These are phyloP conservation scores for Penicillium sumatraense DNA, from an alignment of 2,329 filamentous ascomycete genomes.

Conservation along the genomic window DNA sequence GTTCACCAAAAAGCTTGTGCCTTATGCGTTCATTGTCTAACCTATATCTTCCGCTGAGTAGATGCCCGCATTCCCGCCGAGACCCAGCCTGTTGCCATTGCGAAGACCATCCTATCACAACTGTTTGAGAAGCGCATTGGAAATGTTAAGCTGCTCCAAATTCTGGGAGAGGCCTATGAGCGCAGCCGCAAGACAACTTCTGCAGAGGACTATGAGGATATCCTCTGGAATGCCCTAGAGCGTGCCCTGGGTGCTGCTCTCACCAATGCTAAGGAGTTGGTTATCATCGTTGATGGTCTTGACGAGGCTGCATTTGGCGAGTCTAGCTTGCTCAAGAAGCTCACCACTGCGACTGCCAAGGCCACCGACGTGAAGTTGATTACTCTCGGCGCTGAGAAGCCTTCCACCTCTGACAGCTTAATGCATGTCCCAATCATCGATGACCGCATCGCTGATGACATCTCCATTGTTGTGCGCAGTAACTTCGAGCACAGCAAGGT, in stretches of 20 bases:
- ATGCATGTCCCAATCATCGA: conserved; percentile 32
- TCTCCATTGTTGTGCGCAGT: conserved; percentile 37
- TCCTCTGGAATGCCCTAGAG: conserved; percentile 41
- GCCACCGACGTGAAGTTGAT: conserved; percentile 35
- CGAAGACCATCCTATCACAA: conserved; percentile 42
- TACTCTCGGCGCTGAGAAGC: conserved; percentile 33
- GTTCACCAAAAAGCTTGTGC: conserved; percentile 4
- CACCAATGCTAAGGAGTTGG: conserved; percentile 38
- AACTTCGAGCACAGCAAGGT: conserved; percentile 28
- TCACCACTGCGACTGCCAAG: conserved; percentile 29
- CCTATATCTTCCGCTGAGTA: conserved; percentile 10
- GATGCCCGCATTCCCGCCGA: conserved; percentile 38
- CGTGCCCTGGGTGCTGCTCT: conserved; percentile 33
- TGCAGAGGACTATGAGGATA: conserved; percentile 38
- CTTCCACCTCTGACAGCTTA: conserved; percentile 11
- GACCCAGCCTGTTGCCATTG: conserved; percentile 36
- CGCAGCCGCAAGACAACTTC: conserved; percentile 26
- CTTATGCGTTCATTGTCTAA: neutral
- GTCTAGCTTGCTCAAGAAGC: conserved; percentile 30
- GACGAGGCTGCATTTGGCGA: conserved; percentile 42
- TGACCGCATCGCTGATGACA: conserved; percentile 43
- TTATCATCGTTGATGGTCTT: conserved; percentile 45
- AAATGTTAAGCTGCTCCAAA: conserved; percentile 43
- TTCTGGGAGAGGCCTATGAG: conserved; percentile 38
- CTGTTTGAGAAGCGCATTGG: conserved; percentile 46